Conservation (phyloP, 1,284 basidiomycete species). For the Tilletia walkeri region DNA sequence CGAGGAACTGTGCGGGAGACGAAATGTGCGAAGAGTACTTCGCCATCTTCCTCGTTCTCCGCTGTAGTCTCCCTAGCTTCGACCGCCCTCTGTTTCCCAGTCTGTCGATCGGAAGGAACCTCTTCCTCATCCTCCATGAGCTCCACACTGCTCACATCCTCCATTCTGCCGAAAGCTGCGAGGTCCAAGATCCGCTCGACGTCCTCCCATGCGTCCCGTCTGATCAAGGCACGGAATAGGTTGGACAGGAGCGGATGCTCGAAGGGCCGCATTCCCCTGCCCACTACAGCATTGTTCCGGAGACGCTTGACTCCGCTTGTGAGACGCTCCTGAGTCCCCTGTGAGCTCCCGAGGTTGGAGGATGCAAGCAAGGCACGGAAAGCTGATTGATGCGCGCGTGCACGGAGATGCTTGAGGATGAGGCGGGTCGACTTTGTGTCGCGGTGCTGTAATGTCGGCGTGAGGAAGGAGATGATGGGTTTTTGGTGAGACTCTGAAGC, state of each 20-base stretch:
- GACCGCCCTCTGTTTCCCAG: not conserved
- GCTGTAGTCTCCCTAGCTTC: slow-evolving; percentile 23
- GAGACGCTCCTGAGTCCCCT: slow-evolving; percentile 62
- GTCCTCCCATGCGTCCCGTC: slow-evolving; percentile 66
- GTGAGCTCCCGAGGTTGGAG: slow-evolving; percentile 39
- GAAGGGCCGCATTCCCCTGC: slow-evolving; percentile 32
- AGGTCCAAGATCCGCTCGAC: slow-evolving; percentile 59
- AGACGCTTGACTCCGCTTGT: not conserved
- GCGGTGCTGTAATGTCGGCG: slow-evolving; percentile 34
- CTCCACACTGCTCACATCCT: not conserved
- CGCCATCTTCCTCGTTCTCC: slow-evolving; percentile 33
- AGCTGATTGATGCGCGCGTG: slow-evolving; percentile 69
- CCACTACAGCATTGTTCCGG: slow-evolving; percentile 17
- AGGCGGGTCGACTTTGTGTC: slow-evolving; percentile 41
- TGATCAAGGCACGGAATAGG: slow-evolving; percentile 67
- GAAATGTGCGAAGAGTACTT: slow-evolving; percentile 43
- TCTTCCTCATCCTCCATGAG: slow-evolving; percentile 8
- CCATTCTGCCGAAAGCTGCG: not conserved
- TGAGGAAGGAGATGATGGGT: not conserved
- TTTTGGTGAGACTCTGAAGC: too few species aligned
- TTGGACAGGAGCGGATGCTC: slow-evolving; percentile 72
- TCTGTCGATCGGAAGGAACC: slow-evolving; percentile 11
- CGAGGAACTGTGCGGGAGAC: slow-evolving; percentile 37
- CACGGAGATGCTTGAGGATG: slow-evolving; percentile 72
- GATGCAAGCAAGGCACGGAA: slow-evolving; percentile 57